Evolutionary conservation across 768 basidiomycete species (phyloP).

Genomic region (Boletus patriciae): DNA sequence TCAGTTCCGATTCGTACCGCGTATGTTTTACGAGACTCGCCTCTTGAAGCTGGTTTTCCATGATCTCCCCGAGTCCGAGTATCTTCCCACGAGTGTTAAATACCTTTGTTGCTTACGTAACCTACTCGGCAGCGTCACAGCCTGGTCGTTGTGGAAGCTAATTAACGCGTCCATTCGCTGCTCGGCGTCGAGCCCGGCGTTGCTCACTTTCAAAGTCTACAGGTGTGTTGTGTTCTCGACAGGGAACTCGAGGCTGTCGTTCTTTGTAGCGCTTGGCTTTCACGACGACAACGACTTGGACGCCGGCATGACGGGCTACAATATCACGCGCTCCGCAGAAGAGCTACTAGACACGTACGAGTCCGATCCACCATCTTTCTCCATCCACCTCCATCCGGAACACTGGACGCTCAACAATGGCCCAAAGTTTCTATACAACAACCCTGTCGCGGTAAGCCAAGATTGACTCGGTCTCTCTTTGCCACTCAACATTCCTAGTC

Average conservation of each 20-base stretch:
- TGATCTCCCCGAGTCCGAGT: slow-evolving; percentile 10
- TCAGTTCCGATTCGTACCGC: slow-evolving; percentile 8
- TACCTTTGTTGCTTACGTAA: slow-evolving; percentile 25
- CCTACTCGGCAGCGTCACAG: neutral
- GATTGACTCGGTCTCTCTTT: neutral
- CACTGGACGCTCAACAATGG: slow-evolving; percentile 83
- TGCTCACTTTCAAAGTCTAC: no score
- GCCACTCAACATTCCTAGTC: slow-evolving; percentile 45
- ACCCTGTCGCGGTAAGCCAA: slow-evolving; percentile 61
- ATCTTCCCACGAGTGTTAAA: slow-evolving; percentile 24
- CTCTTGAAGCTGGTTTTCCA: slow-evolving; percentile 43
- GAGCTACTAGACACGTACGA: slow-evolving; percentile 60
- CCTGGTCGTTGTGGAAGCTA: neutral
- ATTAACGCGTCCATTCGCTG: slow-evolving; percentile 21
- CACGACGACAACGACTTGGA: slow-evolving; percentile 15
- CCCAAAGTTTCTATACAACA: slow-evolving; percentile 79
- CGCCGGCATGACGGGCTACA: slow-evolving; percentile 65
- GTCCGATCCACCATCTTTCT: slow-evolving; percentile 66
- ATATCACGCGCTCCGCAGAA: slow-evolving; percentile 62
- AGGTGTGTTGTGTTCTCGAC: neutral
- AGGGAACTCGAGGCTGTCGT: neutral
- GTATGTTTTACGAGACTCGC: slow-evolving; percentile 23
- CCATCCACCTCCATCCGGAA: slow-evolving; percentile 74
- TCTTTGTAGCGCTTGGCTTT: neutral
- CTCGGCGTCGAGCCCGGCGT: neutral